Base-by-base conservation (phyloP, 176 grass and related monocot genomes). In the Oryza officinalis region DNA sequence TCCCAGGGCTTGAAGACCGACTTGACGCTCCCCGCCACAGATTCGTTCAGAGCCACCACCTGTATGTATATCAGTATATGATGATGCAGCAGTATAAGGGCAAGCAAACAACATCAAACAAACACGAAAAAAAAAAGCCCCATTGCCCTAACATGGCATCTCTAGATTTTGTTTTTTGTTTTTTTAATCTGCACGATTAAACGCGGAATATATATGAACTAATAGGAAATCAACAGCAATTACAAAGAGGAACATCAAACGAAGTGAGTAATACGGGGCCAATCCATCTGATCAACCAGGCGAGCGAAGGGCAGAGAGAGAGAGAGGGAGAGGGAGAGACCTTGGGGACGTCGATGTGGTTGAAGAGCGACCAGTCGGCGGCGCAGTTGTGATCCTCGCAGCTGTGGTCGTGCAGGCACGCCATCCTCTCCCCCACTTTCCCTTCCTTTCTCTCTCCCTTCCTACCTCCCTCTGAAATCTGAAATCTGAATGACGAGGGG, bases 381-480 rank as follows among this genome's bases (percentile, higher is more conserved):
- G 96, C 89, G 87, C 96, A 99, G 91, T 96, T 94, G 88, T 99
- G 93, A 77, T 96, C 93, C 89, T 92, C 96, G 86, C 96, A 99
- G 86, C 84, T 90, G 85, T 99, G 96, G 71, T 99, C 91, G 81
- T 99, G 96, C 83, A 88, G 71, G 86, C 96, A 99, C 52, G 93
- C 82, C 96, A 98, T 96, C 22, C 59, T 82, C 52, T 10, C 67
- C 32, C 75, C 61, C 6, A n/a, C 77, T 43, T 54, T 6, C 13
- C 3, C 60, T 71, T 35, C 33, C 33, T 35, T 35, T 35, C 33
- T 33, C 0, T 33, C 32, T 33, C 35, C 47, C 38, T 47, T 49
- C 2, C 38, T 8, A 69, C 27, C 43, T 11, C 12, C 18, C 81
- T 38, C 14, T 25, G 47, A 57, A 57, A 57, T n/a, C 18, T 22